Base-by-base conservation (phyloP, 495 filamentous ascomycete genomes). In the Talaromyces nanjingensis region DNA sequence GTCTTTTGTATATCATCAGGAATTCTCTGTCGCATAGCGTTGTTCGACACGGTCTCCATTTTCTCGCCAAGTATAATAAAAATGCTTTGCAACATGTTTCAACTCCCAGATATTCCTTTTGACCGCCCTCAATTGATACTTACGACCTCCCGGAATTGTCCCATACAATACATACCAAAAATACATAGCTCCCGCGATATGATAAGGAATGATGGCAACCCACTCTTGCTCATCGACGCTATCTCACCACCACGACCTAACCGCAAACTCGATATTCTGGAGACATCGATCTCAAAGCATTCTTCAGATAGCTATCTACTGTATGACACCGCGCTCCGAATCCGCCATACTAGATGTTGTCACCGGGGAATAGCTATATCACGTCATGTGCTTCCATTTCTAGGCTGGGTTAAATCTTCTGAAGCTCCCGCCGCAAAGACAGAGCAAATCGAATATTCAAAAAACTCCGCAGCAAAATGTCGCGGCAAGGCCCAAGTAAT, bases 401-500 rank as follows among this genome's bases (percentile, higher is more conserved):
- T 27, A 20, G 8, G 24, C 52, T 12, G 52, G 11, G 4, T 5
- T n/a, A 27, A 55, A 55, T 27, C 9, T 55, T 12, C 52, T 20
- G 6, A 29, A 29, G 52, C 22, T 27, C 12, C 45, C 11, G 22
- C 49, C 49, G 49, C 22, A 29, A 27, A 55, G 7, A 55, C 24
- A 27, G 52, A 24, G 9, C 52, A 55, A 55, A 55, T 14, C 52
- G 52, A 12, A 54, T 25, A 9, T 29, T 9, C 8, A 18, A 29
- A 27, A 18, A 9, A 31, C n/a, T 20, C 7, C n/a, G 14, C 45
- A 27, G 27, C 60, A 62, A 12, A 54, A 62, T 62, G 60, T 42
- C 42, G 9, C 42, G 24, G 18, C 60, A 33, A 14, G 45, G 45
- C n/a, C 45, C 45, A 22, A 70, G 70, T 22, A 56, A 68, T 56